These are phyloP conservation scores for Volvox reticuliferus DNA, from an alignment of 139 green algal species.

Conservation along the genomic window DNA sequence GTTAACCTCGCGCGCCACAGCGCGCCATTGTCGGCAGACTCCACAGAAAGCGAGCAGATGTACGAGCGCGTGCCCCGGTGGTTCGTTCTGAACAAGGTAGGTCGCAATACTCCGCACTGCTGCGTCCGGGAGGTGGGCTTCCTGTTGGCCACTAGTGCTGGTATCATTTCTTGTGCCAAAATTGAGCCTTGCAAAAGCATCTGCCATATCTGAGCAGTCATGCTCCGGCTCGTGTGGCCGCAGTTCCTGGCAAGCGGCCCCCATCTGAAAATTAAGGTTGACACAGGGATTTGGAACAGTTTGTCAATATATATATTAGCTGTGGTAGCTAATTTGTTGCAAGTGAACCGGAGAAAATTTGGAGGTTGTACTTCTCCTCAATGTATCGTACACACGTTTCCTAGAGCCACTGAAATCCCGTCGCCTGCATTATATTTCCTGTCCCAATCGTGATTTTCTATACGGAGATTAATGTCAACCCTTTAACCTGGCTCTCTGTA, in stretches of 20 bases:
- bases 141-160: not conserved
- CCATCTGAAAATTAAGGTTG: not conserved
- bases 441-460: no score
- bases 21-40: conserved; percentile 68
- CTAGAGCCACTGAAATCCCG: not conserved
- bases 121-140: conserved; percentile 40
- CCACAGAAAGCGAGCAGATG: conserved; percentile 65
- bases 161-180: not conserved
- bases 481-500: not conserved
- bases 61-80: conserved; percentile 37
- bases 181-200: conserved; percentile 26
- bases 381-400: not conserved
- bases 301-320: no score
- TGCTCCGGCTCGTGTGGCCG: conserved; percentile 6
- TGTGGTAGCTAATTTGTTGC: not conserved
- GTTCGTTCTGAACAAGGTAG: conserved; percentile 37
- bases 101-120: conserved; percentile 47
- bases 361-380: not conserved
- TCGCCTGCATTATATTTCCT: no score
- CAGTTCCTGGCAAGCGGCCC: conserved; percentile 17
- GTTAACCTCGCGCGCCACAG: conserved; percentile 52
- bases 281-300: no score
- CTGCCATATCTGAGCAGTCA: conserved; percentile 23
- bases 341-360: not conserved
- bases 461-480: not conserved